Percentiles rank a stretch among this genome's conserved stretches.
Conservation (phyloP, 225 moss, liverwort and hornwort genomes). For the Sphagnum contortum region DNA sequence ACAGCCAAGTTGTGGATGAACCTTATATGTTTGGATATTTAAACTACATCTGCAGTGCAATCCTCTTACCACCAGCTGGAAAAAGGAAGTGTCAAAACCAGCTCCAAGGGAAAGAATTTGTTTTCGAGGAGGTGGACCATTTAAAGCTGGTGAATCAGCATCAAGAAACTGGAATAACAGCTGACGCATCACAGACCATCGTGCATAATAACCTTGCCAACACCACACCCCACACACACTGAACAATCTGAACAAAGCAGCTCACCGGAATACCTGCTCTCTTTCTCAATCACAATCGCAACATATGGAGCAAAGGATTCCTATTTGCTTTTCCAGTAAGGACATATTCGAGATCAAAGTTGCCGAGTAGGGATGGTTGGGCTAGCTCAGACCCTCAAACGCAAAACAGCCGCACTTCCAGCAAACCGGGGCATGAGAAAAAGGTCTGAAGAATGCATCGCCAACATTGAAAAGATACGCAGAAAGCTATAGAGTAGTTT, state of each 20-base stretch:
- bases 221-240: conserved; percentile 1
- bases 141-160: conserved; percentile 12
- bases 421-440: background rate
- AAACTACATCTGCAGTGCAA: background rate
- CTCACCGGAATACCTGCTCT: background rate
- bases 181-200: conserved; percentile 84
- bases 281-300: no score
- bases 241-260: background rate
- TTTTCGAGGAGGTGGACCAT: conserved; percentile 23
- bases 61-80: conserved; percentile 70
- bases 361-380: conserved; percentile 6
- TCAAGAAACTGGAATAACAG: conserved; percentile 68
- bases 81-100: conserved; percentile 88
- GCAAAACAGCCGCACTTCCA: background rate
- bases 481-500: no score
- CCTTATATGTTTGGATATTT: no score
- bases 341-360: background rate
- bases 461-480: no score
- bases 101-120: conserved; percentile 92
- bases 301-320: no score
- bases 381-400: conserved; percentile 1
- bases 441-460: background rate
- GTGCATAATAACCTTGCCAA: conserved; percentile 82
- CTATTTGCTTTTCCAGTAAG: no score
- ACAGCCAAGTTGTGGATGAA: no score